Conservation (phyloP, 1,284 basidiomycete genomes). For the Ceraceosorus bombacis region DNA sequence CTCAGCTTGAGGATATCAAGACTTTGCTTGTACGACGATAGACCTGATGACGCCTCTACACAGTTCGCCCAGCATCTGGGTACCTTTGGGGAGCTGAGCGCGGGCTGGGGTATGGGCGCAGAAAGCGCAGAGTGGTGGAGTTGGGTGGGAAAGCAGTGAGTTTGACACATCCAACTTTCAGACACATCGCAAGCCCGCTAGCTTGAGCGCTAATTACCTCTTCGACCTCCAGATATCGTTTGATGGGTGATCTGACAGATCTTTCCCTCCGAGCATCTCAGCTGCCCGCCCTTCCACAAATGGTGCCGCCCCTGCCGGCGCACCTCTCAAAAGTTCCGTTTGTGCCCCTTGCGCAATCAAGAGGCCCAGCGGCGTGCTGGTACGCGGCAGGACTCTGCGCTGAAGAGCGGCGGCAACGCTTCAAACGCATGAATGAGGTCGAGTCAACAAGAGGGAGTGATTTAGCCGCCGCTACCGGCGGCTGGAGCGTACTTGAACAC, state of each 20-base stretch:
- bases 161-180: conserved; percentile 15
- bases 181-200: neutral
- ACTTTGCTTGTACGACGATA: conserved; percentile 77
- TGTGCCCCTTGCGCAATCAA: conserved; percentile 13
- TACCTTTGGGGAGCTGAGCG: conserved; percentile 75
- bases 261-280: conserved; percentile 12
- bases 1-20: conserved; percentile 34
- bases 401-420: conserved; percentile 26
- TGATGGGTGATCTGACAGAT: conserved; percentile 37
- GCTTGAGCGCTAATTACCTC: conserved; percentile 3
- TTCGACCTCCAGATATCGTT: conserved; percentile 16
- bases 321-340: conserved; percentile 22
- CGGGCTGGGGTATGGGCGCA: conserved; percentile 93
- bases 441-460: conserved; percentile 2
- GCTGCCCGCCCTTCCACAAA: conserved; percentile 18
- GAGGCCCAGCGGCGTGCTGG: conserved; percentile 22
- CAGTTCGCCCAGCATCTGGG: conserved; percentile 77
- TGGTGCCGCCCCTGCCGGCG: conserved; percentile 28
- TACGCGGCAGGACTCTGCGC: conserved; percentile 41
- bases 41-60: conserved; percentile 58
- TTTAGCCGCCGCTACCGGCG: conserved; percentile 2
- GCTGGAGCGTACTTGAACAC: conserved; percentile 21
- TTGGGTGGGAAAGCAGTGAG: conserved; percentile 84
- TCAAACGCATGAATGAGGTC: conserved; percentile 10
- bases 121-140: conserved; percentile 95